Evolutionary conservation across 2,329 filamentous ascomycete species (phyloP).

Genomic region (Raffaelea deltoideospora): DNA sequence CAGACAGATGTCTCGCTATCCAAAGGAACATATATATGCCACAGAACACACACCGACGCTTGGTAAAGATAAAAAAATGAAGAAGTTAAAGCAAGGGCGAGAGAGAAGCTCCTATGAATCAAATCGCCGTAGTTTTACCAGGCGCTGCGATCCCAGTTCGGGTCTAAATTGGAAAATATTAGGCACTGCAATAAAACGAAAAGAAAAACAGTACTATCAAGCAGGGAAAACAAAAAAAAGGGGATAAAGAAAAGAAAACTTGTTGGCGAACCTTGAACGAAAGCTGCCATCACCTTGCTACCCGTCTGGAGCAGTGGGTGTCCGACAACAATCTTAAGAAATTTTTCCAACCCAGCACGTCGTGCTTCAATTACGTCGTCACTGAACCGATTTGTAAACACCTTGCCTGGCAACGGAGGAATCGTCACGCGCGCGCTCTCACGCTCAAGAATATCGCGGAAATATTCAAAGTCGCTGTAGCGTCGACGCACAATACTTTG

Average conservation of each 20-base stretch:
- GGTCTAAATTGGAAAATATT: constrained; percentile 32
- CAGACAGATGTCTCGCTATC: too few relatives aligned
- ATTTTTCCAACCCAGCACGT: constrained; percentile 81
- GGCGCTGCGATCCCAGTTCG: constrained; percentile 81
- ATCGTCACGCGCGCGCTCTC: constrained; percentile 91
- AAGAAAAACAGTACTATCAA: neutral
- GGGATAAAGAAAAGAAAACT: constrained; percentile 1
- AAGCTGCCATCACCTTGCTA: constrained; percentile 88
- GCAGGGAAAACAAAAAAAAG: neutral
- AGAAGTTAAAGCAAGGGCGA: neutral
- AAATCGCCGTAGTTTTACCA: too few relatives aligned
- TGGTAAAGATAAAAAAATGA: neutral
- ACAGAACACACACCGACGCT: too few relatives aligned
- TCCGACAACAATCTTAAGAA: constrained; percentile 92
- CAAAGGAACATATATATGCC: too few relatives aligned
- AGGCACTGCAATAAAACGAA: too few relatives aligned
- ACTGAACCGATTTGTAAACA: constrained; percentile 94
- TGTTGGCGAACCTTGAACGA: constrained; percentile 70
- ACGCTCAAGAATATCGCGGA: constrained; percentile 92
- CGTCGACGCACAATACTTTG: constrained; percentile 76
- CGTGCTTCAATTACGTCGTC: constrained; percentile 97
- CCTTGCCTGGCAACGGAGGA: constrained; percentile 87
- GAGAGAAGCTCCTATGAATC: too few relatives aligned
- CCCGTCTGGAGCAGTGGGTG: constrained; percentile 94
- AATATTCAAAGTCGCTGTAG: constrained; percentile 98